Base-by-base conservation (phyloP, 106 monocot species). In the Phalaenopsis equestris region DNA sequence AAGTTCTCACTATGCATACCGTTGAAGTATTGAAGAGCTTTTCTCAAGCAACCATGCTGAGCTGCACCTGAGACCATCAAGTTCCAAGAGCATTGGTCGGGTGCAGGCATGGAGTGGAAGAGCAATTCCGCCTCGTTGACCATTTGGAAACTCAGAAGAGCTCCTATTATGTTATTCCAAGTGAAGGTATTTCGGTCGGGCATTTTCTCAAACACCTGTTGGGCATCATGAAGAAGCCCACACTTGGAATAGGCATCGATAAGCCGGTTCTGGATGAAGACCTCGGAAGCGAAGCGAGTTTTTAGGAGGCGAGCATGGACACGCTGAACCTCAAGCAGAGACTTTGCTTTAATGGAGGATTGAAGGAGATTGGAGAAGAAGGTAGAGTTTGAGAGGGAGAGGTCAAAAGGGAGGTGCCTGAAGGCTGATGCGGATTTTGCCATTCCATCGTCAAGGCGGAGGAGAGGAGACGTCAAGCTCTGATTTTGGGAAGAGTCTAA, bases 11-110 rank as follows among this genome's bases (percentile, higher is more conserved):
- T 78, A 55, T 88, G 93, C 90, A 93, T 93, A 2, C 57, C 45
- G 4, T 19, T 41, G 65, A 93, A 87, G 73, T 70, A 90, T 3
- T 55, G 58, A 21, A 93, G 80, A 2, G 90, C 79, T 7, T 85
- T 81, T 19, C 77, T 81, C 61, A 86, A 85, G 18, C 57, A 42
- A 39, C 86, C 91, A 24, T 86, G 84, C 82, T 94, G 93, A 12
- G 93, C 81, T 8, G 86, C 86, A 11, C 91, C 89, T 19, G 93
- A 94, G 39, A 91, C 81, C 91, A 94, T 91, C 15, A 91, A 84
- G 81, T 85, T 94, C 93, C 93, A 94, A 3, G 93, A 91, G 82
- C 93, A 94, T 83, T 89, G 91, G 58, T 94, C 91, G 2, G 87
- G 84, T 23, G 72, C 75, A 8, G 91, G 91, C 87, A 91, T 85